A percentile compares a stretch with the other conserved stretches of the same genome.
phyloP scores from a whole-genome alignment of 2,329 filamentous ascomycete genomes.

The Fusarium siculi region DNA sequence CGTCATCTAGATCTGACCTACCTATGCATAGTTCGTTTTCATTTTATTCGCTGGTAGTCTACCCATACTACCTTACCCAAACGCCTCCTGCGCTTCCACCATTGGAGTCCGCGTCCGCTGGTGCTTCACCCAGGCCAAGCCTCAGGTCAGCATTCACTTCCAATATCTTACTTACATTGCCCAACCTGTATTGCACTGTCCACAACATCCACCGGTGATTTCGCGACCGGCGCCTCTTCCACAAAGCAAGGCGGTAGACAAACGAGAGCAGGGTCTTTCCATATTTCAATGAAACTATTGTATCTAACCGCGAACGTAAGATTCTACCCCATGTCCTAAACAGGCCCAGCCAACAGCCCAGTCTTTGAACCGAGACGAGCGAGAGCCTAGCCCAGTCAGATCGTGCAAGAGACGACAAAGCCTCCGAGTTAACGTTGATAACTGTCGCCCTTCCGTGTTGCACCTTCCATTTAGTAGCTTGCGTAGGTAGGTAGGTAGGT shows the following conservation, averaged over 20 bases:
- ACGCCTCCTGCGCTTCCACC: constrained; percentile 34
- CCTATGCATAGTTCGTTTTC: constrained; percentile 16
- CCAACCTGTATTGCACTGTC: constrained; percentile 9
- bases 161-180: constrained; percentile 18
- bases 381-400: constrained; percentile 4
- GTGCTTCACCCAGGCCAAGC: constrained; percentile 2
- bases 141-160: constrained; percentile 3
- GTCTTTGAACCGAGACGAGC: constrained; percentile 11
- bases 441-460: constrained; percentile 14
- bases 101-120: constrained; percentile 10
- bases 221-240: not conserved
- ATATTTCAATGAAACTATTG: not conserved
- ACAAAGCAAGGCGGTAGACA: not conserved
- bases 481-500: not conserved
- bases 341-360: constrained; percentile 22
- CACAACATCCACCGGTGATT: constrained; percentile 12
- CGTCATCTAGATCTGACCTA: constrained; percentile 28
- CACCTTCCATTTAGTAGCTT: constrained; percentile 23
- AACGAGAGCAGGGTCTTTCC: not conserved
- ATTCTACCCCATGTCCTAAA: constrained; percentile 17
- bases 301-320: not conserved
- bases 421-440: not conserved
- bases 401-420: constrained; percentile 39
- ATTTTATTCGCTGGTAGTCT: constrained; percentile 24
- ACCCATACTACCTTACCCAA: constrained; percentile 13